Conservation (phyloP, 768 basidiomycete genomes). For the Hydnomerulius pinastri region DNA sequence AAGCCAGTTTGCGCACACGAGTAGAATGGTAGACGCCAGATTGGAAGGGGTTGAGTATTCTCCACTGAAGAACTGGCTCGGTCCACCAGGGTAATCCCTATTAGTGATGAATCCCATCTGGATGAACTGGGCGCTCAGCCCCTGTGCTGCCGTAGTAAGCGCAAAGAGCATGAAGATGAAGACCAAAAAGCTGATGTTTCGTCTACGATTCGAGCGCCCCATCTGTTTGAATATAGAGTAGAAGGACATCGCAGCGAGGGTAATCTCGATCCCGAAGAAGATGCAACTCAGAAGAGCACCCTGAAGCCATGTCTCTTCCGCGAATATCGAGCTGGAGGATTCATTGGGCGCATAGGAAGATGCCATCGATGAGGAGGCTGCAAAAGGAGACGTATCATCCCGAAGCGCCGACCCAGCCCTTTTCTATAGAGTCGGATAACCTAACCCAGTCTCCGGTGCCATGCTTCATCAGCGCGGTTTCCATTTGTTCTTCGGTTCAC, state of each 20-base stretch:
- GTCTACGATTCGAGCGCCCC: background rate
- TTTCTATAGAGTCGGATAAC: background rate
- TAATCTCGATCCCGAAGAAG: conserved; percentile 14
- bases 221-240: background rate
- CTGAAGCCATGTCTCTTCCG: conserved; percentile 15
- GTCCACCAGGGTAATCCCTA: conserved; percentile 32
- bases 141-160: conserved; percentile 17
- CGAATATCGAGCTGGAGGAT: background rate
- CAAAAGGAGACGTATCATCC: background rate
- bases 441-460: background rate
- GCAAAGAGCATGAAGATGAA: conserved; percentile 5
- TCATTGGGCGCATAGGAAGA: background rate
- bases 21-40: background rate
- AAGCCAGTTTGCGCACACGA: conserved; percentile 9
- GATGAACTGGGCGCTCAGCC: conserved; percentile 14
- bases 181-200: background rate
- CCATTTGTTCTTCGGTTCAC: background rate
- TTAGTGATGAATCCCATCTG: conserved; percentile 28
- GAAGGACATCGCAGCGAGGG: conserved; percentile 4
- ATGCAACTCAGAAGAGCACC: conserved; percentile 9
- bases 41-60: conserved; percentile 10
- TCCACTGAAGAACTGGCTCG: conserved; percentile 17
- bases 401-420: background rate
- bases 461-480: background rate
- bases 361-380: background rate